Conservation (phyloP, 163 green algal species). For the Chloromonas sp. region DNA sequence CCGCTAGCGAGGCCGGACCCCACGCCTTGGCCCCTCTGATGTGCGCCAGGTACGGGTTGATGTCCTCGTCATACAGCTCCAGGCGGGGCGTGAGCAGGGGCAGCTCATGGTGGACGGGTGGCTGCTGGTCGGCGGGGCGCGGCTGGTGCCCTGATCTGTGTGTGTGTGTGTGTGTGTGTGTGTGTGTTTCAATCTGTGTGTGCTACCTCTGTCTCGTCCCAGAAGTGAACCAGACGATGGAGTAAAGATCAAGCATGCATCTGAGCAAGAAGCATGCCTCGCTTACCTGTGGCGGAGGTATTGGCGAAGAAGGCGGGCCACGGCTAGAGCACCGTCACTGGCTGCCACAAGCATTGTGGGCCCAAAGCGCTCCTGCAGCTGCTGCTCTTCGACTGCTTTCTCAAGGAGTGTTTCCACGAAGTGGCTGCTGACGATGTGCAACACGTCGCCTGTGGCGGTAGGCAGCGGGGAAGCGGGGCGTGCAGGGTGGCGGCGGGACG, state of each 20-base stretch:
- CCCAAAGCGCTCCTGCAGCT: conserved; percentile 13
- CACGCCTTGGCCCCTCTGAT: background rate
- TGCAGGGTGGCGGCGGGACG: background rate
- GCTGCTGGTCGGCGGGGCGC: background rate
- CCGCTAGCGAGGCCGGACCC: conserved; percentile 7
- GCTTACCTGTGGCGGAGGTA: conserved; percentile 3
- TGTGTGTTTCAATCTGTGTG: too few species aligned
- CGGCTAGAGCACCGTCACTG: conserved; percentile 3
- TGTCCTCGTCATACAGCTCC: conserved; percentile 33
- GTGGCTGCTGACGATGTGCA: conserved; percentile 8
- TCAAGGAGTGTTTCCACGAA: conserved; percentile 19
- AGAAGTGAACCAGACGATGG: too few species aligned
- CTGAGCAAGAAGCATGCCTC: too few species aligned
- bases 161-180: too few species aligned
- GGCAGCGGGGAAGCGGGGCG: background rate
- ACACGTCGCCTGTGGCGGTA: background rate
- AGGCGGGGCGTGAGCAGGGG: conserved; percentile 15
- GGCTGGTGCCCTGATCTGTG: too few species aligned
- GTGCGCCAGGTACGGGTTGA: conserved; percentile 18
- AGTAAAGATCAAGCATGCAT: too few species aligned
- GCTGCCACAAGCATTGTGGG: conserved; percentile 13
- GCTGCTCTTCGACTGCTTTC: conserved; percentile 15
- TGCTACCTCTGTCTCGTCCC: too few species aligned
- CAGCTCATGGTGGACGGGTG: background rate
- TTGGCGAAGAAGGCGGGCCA: conserved; percentile 9